phyloP scores from a whole-genome alignment of 169 alveolate genomes.

The Cryptosporidium andersoni region DNA sequence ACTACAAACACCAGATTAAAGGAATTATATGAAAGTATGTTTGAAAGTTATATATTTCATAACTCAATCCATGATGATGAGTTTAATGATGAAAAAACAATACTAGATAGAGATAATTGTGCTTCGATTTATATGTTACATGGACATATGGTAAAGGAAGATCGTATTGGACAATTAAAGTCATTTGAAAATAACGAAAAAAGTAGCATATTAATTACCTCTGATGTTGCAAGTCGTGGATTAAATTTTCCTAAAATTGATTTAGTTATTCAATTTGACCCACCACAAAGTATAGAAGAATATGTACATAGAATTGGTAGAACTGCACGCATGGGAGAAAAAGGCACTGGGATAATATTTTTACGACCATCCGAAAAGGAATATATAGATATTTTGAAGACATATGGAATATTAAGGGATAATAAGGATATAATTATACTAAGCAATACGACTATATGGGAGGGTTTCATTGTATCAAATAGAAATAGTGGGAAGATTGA shows the following conservation, averaged over 20 bases:
- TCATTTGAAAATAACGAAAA: constrained; percentile 53
- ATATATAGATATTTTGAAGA: constrained; percentile 54
- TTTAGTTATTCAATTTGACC: constrained; percentile 90
- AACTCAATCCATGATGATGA: constrained; percentile 59
- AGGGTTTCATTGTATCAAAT: constrained; percentile 46
- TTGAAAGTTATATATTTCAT: constrained; percentile 38
- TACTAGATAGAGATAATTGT: not conserved
- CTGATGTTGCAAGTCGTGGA: constrained; percentile 95
- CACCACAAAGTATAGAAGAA: constrained; percentile 91
- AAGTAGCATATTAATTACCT: constrained; percentile 84
- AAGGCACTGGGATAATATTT: constrained; percentile 85
- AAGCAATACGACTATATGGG: constrained; percentile 64
- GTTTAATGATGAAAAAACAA: not conserved
- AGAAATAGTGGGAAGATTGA: constrained; percentile 32
- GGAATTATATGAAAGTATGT: constrained; percentile 48
- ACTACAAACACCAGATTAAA: constrained; percentile 29
- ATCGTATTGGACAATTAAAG: constrained; percentile 43
- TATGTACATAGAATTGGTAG: constrained; percentile 95
- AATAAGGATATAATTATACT: constrained; percentile 14
- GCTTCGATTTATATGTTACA: constrained; percentile 66
- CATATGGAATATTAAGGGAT: constrained; percentile 6
- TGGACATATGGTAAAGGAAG: constrained; percentile 60
- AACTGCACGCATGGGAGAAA: constrained; percentile 92
- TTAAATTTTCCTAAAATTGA: constrained; percentile 89
- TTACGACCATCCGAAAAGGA: constrained; percentile 75